A percentile compares a stretch with the other conserved stretches of the same genome.
Conservation (phyloP, 2,329 filamentous ascomycete genomes). For the Nannizziopsis arthrosporioides region DNA sequence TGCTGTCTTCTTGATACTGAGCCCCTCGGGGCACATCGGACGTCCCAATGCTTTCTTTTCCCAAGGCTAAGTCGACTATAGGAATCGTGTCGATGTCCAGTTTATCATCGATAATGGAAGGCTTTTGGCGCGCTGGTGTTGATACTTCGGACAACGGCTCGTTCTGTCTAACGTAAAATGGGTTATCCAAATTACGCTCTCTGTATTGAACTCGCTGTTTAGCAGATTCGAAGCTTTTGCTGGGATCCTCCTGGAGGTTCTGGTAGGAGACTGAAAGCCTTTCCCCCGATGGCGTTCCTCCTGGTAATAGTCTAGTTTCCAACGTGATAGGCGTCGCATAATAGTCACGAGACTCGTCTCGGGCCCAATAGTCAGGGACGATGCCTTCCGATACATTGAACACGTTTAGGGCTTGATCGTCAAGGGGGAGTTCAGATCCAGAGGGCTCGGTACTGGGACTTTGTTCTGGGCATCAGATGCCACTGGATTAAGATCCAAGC, state of each 20-base stretch:
- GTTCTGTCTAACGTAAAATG: conserved; percentile 69
- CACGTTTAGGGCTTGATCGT: conserved; percentile 57
- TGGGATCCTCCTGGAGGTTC: conserved; percentile 15
- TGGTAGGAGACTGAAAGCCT: conserved; percentile 29
- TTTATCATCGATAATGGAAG: conserved; percentile 56
- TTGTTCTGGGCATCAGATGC: conserved; percentile 71
- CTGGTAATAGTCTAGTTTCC: conserved; percentile 17
- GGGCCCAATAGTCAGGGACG: conserved; percentile 38
- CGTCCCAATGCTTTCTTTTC: conserved; percentile 20
- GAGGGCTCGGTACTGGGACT: conserved; percentile 62
- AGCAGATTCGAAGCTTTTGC: conserved; percentile 62
- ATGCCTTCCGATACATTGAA: conserved; percentile 47
- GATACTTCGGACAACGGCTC: conserved; percentile 49
- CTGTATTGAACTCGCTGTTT: conserved; percentile 62
- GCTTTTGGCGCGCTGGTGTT: conserved; percentile 68
- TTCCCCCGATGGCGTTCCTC: conserved; percentile 17
- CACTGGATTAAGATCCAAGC: conserved; percentile 85
- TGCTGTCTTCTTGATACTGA: conserved; percentile 39
- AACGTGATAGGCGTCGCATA: conserved; percentile 25
- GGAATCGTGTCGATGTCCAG: conserved; percentile 91
- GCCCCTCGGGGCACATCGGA: conserved; percentile 12
- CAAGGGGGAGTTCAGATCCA: conserved; percentile 79
- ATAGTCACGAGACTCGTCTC: conserved; percentile 30
- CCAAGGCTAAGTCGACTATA: conserved; percentile 81
- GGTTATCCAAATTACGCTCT: conserved; percentile 81